A percentile compares a stretch with the other conserved stretches of the same genome.
phyloP scores from a whole-genome alignment of 495 filamentous ascomycete species.

The Penicillium herquei region DNA sequence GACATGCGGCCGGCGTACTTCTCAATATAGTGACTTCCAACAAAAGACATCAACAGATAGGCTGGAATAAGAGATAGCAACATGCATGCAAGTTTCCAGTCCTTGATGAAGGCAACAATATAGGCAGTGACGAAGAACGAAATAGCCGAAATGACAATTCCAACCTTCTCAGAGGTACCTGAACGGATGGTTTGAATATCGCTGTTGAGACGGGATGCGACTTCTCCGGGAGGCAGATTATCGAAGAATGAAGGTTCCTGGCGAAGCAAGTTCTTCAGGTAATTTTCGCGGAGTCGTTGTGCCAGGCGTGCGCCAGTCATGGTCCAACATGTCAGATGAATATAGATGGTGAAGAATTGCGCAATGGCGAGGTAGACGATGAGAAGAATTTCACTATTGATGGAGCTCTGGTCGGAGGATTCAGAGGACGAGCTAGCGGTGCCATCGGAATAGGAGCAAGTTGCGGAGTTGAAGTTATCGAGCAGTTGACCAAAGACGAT shows the following conservation, averaged over 20 bases:
- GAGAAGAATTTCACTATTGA: constrained; percentile 58
- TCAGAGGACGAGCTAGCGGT: constrained; percentile 17
- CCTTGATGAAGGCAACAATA: constrained; percentile 62
- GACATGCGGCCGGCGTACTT: constrained; percentile 56
- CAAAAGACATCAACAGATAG: constrained; percentile 63
- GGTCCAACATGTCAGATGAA: constrained; percentile 54
- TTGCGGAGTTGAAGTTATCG: constrained; percentile 62
- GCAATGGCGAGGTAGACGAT: constrained; percentile 65
- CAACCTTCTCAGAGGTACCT: constrained; percentile 67
- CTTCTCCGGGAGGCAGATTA: constrained; percentile 53
- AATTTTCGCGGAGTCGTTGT: constrained; percentile 58
- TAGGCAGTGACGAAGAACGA: constrained; percentile 65
- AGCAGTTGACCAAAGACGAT: constrained; percentile 68
- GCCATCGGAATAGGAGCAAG: constrained; percentile 40
- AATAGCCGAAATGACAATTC: constrained; percentile 55
- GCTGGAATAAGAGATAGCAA: constrained; percentile 60
- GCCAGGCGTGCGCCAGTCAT: constrained; percentile 60
- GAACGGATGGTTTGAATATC: constrained; percentile 61
- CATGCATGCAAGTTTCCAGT: constrained; percentile 40
- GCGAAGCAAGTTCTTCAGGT: constrained; percentile 55
- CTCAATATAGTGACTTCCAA: constrained; percentile 58
- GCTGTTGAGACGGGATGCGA: constrained; percentile 57
- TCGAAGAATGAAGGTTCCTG: constrained; percentile 66
- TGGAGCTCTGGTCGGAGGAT: constrained; percentile 34
- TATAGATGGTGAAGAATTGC: constrained; percentile 59